Base-by-base conservation (phyloP, 345 rosid species). In the Anacardium occidentale region DNA sequence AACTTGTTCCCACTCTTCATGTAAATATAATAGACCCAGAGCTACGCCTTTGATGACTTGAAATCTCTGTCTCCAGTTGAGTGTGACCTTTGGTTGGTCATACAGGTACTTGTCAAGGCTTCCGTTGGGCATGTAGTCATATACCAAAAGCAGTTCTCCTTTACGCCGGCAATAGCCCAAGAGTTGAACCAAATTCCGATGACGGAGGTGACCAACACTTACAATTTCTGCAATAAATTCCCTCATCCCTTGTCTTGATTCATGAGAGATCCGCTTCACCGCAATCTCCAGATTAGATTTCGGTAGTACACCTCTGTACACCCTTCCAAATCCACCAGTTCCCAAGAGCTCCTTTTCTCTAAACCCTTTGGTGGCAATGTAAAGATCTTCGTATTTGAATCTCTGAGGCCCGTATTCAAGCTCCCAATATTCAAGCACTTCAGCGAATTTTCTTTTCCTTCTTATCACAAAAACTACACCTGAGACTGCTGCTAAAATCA, bases 371-470 rank as follows among this genome's bases (percentile, higher is more conserved):
- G 96, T 85, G 8, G 96, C 92, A 7, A 64, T 45, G 14, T 87
- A 88, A 13, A 92, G 79, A 71, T 92, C 90, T 65, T 86, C 87
- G 87, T 71, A 90, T 42, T 79, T 76, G 55, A 83, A 92, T 63
- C 97, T 76, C 11, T 85, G 92, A 17, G 92, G 84, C 0, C 93
- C 87, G 42, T 82, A 84, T 12, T 85, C 88, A 7, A 71, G 77
- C 65, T 92, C 97, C 97, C 97, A 89, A 32, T 87, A 92, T 22
- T 90, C 96, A 3, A 87, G 78, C 64, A 71, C 86, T 47, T 92
- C 98, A 0, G 91, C 86, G 32, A 82, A 90, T 61, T 87, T 92
- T 50, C 52, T 85, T 71, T 29, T 85, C 85, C 89, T 82, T 55
- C 80, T 78, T 7, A 82, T 73, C 9, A 64, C 14, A 65, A 59